Conservation (phyloP, 441 rosid species). For the Erodium trifolium region DNA sequence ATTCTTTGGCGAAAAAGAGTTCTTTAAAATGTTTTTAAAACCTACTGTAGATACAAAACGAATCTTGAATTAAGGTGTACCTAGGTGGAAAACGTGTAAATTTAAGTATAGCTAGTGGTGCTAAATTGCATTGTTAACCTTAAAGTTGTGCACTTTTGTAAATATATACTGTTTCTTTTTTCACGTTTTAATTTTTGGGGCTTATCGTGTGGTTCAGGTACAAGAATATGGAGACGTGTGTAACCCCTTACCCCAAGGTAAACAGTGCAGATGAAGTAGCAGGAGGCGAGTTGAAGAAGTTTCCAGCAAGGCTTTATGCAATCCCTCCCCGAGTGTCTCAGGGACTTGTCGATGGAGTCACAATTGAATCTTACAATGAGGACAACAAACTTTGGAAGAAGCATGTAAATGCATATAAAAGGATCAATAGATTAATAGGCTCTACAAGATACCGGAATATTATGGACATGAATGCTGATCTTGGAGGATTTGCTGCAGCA, state of each 20-base stretch:
- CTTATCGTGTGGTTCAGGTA: background rate
- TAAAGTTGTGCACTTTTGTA: too few species aligned
- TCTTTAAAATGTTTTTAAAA: too few species aligned
- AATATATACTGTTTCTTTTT: too few species aligned
- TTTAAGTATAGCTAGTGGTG: too few species aligned
- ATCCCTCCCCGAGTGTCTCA: slow-evolving; percentile 22
- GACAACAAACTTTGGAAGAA: slow-evolving; percentile 71
- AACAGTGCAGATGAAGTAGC: slow-evolving; percentile 6
- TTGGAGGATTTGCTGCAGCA: slow-evolving; percentile 92
- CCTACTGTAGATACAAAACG: too few species aligned
- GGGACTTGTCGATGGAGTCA: slow-evolving; percentile 50
- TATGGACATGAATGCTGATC: slow-evolving; percentile 29
- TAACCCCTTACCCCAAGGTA: background rate
- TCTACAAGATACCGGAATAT: slow-evolving; percentile 38
- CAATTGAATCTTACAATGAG: slow-evolving; percentile 50
- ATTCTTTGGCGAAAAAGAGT: too few species aligned
- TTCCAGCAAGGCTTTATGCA: slow-evolving; percentile 1
- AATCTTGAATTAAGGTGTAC: too few species aligned
- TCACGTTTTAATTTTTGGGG: background rate
- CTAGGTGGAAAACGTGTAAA: too few species aligned
- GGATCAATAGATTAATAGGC: slow-evolving; percentile 6
- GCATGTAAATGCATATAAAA: slow-evolving; percentile 55
- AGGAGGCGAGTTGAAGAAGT: slow-evolving; percentile 4
- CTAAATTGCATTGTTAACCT: too few species aligned
- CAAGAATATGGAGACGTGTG: slow-evolving; percentile 3